Conservation (phyloP, 345 rosid genomes). For the Raphanus sativus region DNA sequence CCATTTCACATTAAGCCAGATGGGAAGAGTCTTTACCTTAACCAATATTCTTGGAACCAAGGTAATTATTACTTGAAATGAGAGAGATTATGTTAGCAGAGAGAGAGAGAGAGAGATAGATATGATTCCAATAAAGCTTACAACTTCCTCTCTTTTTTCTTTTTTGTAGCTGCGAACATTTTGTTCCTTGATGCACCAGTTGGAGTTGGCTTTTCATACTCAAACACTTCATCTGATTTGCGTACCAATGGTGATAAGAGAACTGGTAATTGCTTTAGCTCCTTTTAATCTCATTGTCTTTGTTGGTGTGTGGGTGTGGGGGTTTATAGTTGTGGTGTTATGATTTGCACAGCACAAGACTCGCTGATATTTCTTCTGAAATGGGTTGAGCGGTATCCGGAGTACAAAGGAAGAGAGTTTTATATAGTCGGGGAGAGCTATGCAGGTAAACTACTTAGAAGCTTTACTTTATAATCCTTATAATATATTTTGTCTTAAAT, state of each 20-base stretch:
- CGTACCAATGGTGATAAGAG: slow-evolving; percentile 52
- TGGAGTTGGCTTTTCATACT: slow-evolving; percentile 92
- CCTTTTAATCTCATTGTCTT: slow-evolving; percentile 8
- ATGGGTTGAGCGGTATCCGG: slow-evolving; percentile 93
- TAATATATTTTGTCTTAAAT: no score
- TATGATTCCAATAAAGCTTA: background rate
- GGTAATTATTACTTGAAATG: no score
- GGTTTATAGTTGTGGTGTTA: slow-evolving; percentile 7
- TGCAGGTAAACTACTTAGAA: slow-evolving; percentile 51
- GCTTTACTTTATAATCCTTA: no score
- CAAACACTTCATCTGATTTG: slow-evolving; percentile 77
- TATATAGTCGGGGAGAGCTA: slow-evolving; percentile 90
- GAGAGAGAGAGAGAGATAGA: no score
- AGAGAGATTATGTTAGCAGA: background rate
- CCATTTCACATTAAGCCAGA: slow-evolving; percentile 82
- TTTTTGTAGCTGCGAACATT: slow-evolving; percentile 84
- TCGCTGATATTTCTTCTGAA: slow-evolving; percentile 67
- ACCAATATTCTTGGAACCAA: slow-evolving; percentile 90
- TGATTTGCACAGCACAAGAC: slow-evolving; percentile 63
- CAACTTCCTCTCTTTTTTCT: no score
- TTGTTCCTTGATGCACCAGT: slow-evolving; percentile 89
- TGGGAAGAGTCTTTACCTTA: slow-evolving; percentile 74
- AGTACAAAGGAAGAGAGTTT: slow-evolving; percentile 83
- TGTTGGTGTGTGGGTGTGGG: background rate
- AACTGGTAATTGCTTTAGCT: slow-evolving; percentile 54